phyloP scores from a whole-genome alignment of 2,329 filamentous ascomycete genomes.

The Fusarium drepaniforme region DNA sequence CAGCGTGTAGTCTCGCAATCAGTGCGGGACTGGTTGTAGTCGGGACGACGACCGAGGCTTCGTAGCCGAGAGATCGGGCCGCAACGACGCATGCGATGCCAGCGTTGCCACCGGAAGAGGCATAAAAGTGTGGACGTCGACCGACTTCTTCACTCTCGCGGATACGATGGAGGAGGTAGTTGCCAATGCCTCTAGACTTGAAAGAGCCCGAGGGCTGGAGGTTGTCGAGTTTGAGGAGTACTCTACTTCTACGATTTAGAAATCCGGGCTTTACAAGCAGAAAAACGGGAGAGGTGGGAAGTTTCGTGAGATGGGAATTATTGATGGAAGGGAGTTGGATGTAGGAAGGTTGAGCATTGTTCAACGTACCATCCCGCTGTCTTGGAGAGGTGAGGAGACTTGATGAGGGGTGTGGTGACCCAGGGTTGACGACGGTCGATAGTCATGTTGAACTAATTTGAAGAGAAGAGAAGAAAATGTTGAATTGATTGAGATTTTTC shows the following conservation, averaged over 20 bases:
- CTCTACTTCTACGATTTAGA: constrained; percentile 63
- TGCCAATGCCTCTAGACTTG: constrained; percentile 83
- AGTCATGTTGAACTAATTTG: constrained; percentile 21
- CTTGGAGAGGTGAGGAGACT: constrained; percentile 64
- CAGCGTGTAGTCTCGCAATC: constrained; percentile 73
- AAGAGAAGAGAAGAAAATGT: not conserved
- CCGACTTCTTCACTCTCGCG: constrained; percentile 33
- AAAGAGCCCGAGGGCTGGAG: constrained; percentile 87
- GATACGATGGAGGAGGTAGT: constrained; percentile 70
- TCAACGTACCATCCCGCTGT: constrained; percentile 73
- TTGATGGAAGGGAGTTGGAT: not conserved
- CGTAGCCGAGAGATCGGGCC: constrained; percentile 69
- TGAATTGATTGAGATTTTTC: not conserved
- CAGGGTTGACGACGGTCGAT: constrained; percentile 32
- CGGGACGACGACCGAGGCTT: constrained; percentile 80
- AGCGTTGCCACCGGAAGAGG: constrained; percentile 82
- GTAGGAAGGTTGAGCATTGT: not conserved
- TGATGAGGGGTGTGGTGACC: constrained; percentile 33
- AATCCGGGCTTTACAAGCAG: constrained; percentile 11
- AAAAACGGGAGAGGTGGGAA: not conserved
- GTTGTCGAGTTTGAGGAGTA: constrained; percentile 87
- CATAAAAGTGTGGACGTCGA: constrained; percentile 72
- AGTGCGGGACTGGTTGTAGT: constrained; percentile 73
- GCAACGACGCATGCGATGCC: constrained; percentile 84
- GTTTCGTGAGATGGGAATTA: not conserved